Base-by-base conservation (phyloP, 768 basidiomycete genomes). In the Mycena kentingensis region DNA sequence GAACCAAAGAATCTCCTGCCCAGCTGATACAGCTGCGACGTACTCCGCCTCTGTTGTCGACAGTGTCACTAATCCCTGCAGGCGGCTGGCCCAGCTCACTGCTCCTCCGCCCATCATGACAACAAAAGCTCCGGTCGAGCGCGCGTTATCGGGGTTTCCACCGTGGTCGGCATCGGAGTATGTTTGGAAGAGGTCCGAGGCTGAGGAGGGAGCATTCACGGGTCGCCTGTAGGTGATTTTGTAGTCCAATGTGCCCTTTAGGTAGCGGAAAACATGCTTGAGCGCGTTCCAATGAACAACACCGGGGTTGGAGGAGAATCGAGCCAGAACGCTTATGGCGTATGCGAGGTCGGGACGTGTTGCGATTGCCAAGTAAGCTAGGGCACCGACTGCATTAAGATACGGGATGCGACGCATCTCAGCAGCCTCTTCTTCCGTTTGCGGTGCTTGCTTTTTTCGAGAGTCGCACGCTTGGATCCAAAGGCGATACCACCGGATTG, bases 21-120 rank as follows among this genome's bases (percentile, higher is more conserved):
- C 55, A 5, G 72, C 67, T 35, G 64, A 53, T 1, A 60, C 60
- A 2, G 68, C 66, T 10, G 73, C 65, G 32, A 75, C 67, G 55
- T 69, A 76, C 55, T 77, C 71, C 24, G 73, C 70, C 57, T 77
- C 75, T 2, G 69, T 71, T 0, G 69, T 74, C 6, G 74, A 76
- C 3, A 69, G 57, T 0, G 75, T 65, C n/a, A 77, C 71, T 34
- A 70, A 58, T 1, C 61, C 12, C 62, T 81, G 79, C 19, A 68
- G 61, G 34, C 66, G 64, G 25, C 68, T 71, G 7, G 35, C 48
- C 77, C 77, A 79, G 19, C 52, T 61, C 16, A 80, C 61, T 1
- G 69, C 64, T 8, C 71, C 73, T 4, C 58, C 60, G 8, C 60
- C 70, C 35, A 76, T 62, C 34, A 60, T 66, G 58, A 77, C 62